Evolutionary conservation across 805 yeast genomes (phyloP).

Genomic region (Candida chauliodis): DNA sequence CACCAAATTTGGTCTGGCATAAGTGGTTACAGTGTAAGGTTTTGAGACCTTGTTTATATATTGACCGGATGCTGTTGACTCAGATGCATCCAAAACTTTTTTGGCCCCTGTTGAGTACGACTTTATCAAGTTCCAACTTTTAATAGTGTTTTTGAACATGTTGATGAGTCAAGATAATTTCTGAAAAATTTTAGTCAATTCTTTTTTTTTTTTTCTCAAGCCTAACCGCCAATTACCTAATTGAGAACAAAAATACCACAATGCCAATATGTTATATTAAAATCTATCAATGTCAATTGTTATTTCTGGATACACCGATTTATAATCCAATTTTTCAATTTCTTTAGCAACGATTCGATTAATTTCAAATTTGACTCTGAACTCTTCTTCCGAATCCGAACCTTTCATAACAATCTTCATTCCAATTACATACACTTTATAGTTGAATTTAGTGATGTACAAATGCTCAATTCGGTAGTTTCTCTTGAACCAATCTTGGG

Average conservation of each 20-base stretch:
- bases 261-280: slow-evolving; percentile 1
- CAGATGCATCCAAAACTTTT: slow-evolving; percentile 21
- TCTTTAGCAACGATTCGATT: slow-evolving; percentile 38
- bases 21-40: slow-evolving; percentile 69
- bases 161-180: slow-evolving; percentile 3
- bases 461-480: slow-evolving; percentile 47
- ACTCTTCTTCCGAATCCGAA: slow-evolving; percentile 70
- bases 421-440: slow-evolving; percentile 56
- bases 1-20: slow-evolving; percentile 73
- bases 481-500: slow-evolving; percentile 50
- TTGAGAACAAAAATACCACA: too few species aligned
- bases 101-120: background rate
- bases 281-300: slow-evolving; percentile 31
- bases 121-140: too few species aligned
- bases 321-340: slow-evolving; percentile 22
- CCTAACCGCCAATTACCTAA: slow-evolving; percentile 4
- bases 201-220: background rate
- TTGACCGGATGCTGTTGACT: slow-evolving; percentile 31
- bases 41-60: slow-evolving; percentile 44
- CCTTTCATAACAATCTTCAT: slow-evolving; percentile 57
- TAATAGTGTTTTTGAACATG: too few species aligned
- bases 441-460: slow-evolving; percentile 59
- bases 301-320: slow-evolving; percentile 25
- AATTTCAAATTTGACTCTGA: slow-evolving; percentile 49
- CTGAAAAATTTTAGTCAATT: background rate